These are phyloP conservation scores for Ganoderma boninense DNA, from an alignment of 1,284 basidiomycete genomes.

Conservation along the genomic window DNA sequence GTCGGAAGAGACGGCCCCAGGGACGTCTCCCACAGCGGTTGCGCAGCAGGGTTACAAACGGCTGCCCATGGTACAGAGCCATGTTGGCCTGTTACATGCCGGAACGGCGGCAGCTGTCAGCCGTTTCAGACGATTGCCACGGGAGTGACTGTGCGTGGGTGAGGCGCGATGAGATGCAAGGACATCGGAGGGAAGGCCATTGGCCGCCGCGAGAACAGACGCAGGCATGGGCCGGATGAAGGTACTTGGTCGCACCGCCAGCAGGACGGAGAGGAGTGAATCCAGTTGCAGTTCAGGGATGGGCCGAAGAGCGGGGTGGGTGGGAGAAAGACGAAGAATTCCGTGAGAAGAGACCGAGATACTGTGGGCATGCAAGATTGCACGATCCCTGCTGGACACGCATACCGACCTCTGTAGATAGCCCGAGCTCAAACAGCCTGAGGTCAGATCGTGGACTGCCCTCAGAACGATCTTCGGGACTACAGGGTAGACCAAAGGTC, in stretches of 20 bases:
- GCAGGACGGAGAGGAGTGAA: too few species aligned
- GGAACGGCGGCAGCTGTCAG: slow-evolving; percentile 13
- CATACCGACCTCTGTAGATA: slow-evolving; percentile 42
- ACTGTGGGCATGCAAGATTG: background rate
- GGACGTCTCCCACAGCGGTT: slow-evolving; percentile 29
- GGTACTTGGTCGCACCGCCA: slow-evolving; percentile 24
- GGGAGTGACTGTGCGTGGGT: slow-evolving; percentile 26
- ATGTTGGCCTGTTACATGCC: slow-evolving; percentile 23
- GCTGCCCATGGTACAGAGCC: slow-evolving; percentile 7
- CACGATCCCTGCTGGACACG: background rate
- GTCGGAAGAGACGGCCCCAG: slow-evolving; percentile 23
- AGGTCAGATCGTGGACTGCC: background rate
- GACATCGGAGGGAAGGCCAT: background rate
- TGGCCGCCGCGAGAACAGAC: slow-evolving; percentile 7
- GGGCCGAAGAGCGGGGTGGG: slow-evolving; percentile 3
- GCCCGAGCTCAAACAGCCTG: background rate
- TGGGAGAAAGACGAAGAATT: slow-evolving; percentile 18
- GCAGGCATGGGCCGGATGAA: slow-evolving; percentile 13
- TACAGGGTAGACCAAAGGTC: background rate
- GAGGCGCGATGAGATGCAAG: slow-evolving; percentile 18
- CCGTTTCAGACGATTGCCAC: slow-evolving; percentile 16
- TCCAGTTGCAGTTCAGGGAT: too few species aligned
- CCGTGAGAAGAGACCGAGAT: slow-evolving; percentile 22
- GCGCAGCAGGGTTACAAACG: slow-evolving; percentile 21
- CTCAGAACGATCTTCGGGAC: slow-evolving; percentile 46